Base-by-base conservation (phyloP, 225 moss, liverwort and hornwort genomes). In the Takakia lepidozioides region DNA sequence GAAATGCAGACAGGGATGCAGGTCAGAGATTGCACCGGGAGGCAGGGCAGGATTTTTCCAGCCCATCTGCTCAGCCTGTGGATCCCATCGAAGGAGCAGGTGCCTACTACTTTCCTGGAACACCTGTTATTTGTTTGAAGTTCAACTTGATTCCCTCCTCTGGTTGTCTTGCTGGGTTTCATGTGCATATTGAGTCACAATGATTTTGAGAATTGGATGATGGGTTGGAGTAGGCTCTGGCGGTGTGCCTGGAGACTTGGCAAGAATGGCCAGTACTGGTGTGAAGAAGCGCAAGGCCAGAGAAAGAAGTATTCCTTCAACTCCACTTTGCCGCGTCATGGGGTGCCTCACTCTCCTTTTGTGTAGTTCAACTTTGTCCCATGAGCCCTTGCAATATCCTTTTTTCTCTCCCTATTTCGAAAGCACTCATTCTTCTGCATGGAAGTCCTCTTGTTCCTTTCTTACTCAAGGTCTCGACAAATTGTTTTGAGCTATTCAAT, bases 281-380 rank as follows among this genome's bases (percentile, higher is more conserved):
- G 52, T 63, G n/a, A 98, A 78, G 73, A 90, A 82, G 69, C 76
- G 85, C 48, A 90, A 67, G 61, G 56, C 25, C 26, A 98, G 87
- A 69, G 90, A 98, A 69, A 69, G 87, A 37, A 75, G 84, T 16
- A 90, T 98, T 48, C 95, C 95, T 54, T 70, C 95, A 42, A 98
- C 84, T 57, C 80, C 90, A 16, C 51, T 98, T 0, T 78, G 90
- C 61, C 74, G 95, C 62, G 82, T 73, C 50, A 68, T 98, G 58
- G 95, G 93, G 93, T 95, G 52, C n/a, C n/a, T n/a, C n/a, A n/a
- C n/a, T n/a, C n/a, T n/a, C n/a, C n/a, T n/a, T n/a, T n/a, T n/a
- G n/a, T n/a, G n/a, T n/a, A n/a, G n/a, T n/a, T n/a, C n/a, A n/a
- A n/a, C n/a, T n/a, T n/a, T n/a, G n/a, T n/a, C n/a, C n/a, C n/a